Conservation (phyloP, 352 stramenopile species). For the Globisporangium orthogonon region DNA sequence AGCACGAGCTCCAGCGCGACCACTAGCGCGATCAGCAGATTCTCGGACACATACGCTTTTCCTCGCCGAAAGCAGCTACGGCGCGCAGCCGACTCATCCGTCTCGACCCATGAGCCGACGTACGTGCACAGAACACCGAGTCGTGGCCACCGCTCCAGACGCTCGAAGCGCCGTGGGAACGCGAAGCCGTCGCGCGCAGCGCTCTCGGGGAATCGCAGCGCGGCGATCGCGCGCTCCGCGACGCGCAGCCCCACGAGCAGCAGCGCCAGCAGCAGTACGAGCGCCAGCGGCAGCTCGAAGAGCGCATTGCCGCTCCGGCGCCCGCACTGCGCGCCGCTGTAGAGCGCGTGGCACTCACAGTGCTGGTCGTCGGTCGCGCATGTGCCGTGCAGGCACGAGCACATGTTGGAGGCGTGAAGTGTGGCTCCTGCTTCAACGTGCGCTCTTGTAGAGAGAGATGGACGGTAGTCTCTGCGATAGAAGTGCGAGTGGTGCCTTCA, state of each 20-base stretch:
- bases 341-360: slow-evolving; percentile 43
- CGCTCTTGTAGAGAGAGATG: not conserved
- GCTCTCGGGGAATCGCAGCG: slow-evolving; percentile 31
- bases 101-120: slow-evolving; percentile 33
- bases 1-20: slow-evolving; percentile 35
- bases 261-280: slow-evolving; percentile 28
- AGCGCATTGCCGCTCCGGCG: slow-evolving; percentile 30
- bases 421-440: not conserved
- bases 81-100: slow-evolving; percentile 1
- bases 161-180: slow-evolving; percentile 25
- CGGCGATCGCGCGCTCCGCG: slow-evolving; percentile 13
- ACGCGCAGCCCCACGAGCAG: slow-evolving; percentile 25
- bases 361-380: slow-evolving; percentile 20
- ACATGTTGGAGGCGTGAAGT: not conserved
- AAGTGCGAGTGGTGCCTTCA: no score
- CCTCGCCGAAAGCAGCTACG: slow-evolving; percentile 15
- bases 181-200: slow-evolving; percentile 26
- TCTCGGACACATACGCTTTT: slow-evolving; percentile 19
- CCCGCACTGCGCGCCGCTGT: slow-evolving; percentile 40
- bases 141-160: not conserved
- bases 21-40: slow-evolving; percentile 23
- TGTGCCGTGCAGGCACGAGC: slow-evolving; percentile 41
- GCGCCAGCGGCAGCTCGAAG: slow-evolving; percentile 48
- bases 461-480: no score
- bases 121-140: slow-evolving; percentile 3